Conservation (phyloP, 805 yeast species). For the Metschnikowia kunwiensis region DNA sequence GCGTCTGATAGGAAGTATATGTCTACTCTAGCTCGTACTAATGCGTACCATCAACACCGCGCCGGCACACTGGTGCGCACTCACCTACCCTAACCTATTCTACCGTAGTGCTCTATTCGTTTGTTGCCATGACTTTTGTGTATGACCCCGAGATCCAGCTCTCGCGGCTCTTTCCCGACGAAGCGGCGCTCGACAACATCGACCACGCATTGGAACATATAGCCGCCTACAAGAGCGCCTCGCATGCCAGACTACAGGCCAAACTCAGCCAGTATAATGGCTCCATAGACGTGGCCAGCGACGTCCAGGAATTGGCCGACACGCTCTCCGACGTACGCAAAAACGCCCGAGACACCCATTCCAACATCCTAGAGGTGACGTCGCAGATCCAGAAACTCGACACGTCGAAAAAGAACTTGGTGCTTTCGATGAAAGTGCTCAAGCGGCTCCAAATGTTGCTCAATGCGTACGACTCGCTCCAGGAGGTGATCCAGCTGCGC, state of each 20-base stretch:
- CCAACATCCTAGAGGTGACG: conserved; percentile 66
- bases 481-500: conserved; percentile 42
- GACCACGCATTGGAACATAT: conserved; percentile 15
- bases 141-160: conserved; percentile 20
- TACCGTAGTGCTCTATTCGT: too few relatives aligned
- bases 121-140: conserved; percentile 19
- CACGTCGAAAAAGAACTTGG: conserved; percentile 77
- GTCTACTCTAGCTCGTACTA: too few relatives aligned
- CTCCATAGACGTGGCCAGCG: conserved; percentile 23
- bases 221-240: conserved; percentile 37
- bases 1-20: too few relatives aligned
- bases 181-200: conserved; percentile 14
- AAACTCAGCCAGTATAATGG: conserved; percentile 36
- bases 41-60: too few relatives aligned
- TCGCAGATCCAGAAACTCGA: conserved; percentile 75
- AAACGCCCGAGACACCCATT: conserved; percentile 54
- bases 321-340: conserved; percentile 47
- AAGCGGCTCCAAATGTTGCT: conserved; percentile 85
- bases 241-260: conserved; percentile 44
- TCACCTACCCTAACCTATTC: too few relatives aligned
- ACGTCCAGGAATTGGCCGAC: conserved; percentile 40
- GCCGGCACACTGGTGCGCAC: too few relatives aligned
- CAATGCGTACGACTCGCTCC: conserved; percentile 65
- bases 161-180: conserved; percentile 16
- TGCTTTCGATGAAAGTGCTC: conserved; percentile 78